phyloP scores from a whole-genome alignment of 306 rosid species.

The Comarum palustre region DNA sequence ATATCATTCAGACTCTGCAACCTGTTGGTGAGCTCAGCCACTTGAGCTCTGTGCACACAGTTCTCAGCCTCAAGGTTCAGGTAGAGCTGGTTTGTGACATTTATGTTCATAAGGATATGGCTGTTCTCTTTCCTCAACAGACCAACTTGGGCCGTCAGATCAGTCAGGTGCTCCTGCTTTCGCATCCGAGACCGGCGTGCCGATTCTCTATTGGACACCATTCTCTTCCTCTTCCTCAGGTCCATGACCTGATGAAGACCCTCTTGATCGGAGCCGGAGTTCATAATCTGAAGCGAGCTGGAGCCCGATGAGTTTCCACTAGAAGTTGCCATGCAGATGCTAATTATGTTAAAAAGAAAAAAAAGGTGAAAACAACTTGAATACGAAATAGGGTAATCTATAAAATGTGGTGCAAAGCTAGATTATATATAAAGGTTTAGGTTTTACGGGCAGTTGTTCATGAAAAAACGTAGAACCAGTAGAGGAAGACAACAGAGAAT shows the following conservation, averaged over 20 bases:
- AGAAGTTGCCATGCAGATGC: constrained; percentile 30
- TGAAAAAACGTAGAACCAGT: constrained; percentile 85
- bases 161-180: constrained; percentile 69
- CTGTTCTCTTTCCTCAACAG: constrained; percentile 53
- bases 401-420: neutral
- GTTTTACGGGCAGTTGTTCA: constrained; percentile 27
- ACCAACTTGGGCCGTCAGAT: constrained; percentile 36
- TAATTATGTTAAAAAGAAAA: constrained; percentile 2
- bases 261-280: constrained; percentile 53
- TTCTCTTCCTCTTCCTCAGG: constrained; percentile 79
- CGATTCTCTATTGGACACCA: constrained; percentile 79
- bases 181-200: constrained; percentile 72
- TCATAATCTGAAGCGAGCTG: constrained; percentile 26
- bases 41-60: constrained; percentile 62
- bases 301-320: constrained; percentile 54
- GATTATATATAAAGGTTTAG: neutral
- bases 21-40: constrained; percentile 68
- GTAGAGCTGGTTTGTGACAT: constrained; percentile 43
- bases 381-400: neutral
- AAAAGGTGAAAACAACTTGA: neutral
- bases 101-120: constrained; percentile 41
- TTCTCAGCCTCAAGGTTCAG: constrained; percentile 63
- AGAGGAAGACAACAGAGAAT: constrained; percentile 89
- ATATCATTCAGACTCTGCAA: constrained; percentile 66
- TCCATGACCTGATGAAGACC: constrained; percentile 43